Conservation (phyloP, 192 early-diverging fungal species). For the Entophlyctis luteolus region DNA sequence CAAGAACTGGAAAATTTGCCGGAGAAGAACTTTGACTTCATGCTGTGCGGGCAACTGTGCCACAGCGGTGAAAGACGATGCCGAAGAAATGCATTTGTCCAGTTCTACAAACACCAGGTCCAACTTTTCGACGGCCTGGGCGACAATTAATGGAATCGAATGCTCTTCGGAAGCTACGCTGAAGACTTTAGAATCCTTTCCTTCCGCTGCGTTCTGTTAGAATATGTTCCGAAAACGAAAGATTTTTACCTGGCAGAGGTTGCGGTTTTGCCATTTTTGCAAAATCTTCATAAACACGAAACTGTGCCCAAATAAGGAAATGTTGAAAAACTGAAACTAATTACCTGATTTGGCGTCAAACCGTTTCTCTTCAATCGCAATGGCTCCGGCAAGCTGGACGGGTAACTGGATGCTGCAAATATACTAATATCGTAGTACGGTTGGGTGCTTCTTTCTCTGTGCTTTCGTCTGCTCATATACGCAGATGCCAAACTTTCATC, state of each 20-base stretch:
- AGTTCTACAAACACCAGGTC: conserved; percentile 49
- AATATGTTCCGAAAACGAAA: not conserved
- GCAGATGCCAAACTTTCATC: conserved; percentile 72
- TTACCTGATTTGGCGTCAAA: conserved; percentile 64
- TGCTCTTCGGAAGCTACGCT: conserved; percentile 1
- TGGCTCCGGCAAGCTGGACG: conserved; percentile 78
- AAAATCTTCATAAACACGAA: conserved; percentile 50
- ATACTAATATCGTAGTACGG: conserved; percentile 86
- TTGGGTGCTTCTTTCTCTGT: conserved; percentile 83
- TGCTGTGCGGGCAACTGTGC: conserved; percentile 72
- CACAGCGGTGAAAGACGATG: not conserved
- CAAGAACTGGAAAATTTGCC: conserved; percentile 61
- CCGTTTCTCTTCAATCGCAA: conserved; percentile 82
- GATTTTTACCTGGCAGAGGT: not conserved
- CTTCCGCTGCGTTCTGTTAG: not conserved
- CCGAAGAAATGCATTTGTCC: conserved; percentile 63
- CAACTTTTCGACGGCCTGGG: conserved; percentile 59
- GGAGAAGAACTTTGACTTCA: conserved; percentile 68
- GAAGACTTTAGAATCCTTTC: not conserved
- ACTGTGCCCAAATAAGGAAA: conserved; percentile 14
- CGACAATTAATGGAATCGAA: conserved; percentile 2
- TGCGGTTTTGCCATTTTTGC: conserved; percentile 17
- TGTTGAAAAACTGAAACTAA: not conserved
- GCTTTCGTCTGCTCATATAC: conserved; percentile 74
- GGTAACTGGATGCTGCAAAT: conserved; percentile 75